These are phyloP conservation scores for Tarenaya hassleriana DNA, from an alignment of 345 rosid genomes.

Conservation along the genomic window DNA sequence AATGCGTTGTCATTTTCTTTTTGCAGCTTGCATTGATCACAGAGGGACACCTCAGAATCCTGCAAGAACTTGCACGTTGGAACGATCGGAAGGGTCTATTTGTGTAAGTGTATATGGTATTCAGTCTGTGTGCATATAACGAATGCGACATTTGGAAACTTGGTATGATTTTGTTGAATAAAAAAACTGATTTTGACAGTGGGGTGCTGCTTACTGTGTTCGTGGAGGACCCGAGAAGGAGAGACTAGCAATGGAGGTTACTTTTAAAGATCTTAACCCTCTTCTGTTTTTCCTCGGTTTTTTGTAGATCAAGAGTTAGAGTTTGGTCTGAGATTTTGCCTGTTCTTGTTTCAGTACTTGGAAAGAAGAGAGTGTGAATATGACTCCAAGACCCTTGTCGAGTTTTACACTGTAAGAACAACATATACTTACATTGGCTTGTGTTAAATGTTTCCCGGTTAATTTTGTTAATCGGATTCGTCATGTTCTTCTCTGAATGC, in stretches of 20 bases:
- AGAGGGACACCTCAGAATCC: conserved; percentile 88
- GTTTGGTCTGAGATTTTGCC: neutral
- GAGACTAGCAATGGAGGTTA: conserved; percentile 81
- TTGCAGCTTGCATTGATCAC: conserved; percentile 86
- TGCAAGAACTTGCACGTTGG: conserved; percentile 91
- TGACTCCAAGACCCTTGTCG: conserved; percentile 58
- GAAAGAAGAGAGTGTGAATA: conserved; percentile 94
- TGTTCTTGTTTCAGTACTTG: conserved; percentile 49
- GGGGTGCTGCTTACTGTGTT: conserved; percentile 94
- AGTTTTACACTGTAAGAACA: conserved; percentile 61
- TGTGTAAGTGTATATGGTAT: conserved; percentile 38
- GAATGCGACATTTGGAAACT: neutral
- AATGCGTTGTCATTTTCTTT: neutral
- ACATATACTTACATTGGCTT: neutral
- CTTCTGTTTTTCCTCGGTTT: neutral
- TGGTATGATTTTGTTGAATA: neutral
- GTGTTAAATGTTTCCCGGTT: neutral
- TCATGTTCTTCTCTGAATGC: neutral
- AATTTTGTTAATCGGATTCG: neutral
- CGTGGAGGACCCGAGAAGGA: conserved; percentile 82
- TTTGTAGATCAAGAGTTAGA: neutral
- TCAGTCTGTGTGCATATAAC: neutral
- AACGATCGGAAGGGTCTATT: conserved; percentile 45
- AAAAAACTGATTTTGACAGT: conserved; percentile 29
- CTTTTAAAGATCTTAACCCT: neutral